Base-by-base conservation (phyloP, 768 basidiomycete genomes). In the Chalciporus piperatus region DNA sequence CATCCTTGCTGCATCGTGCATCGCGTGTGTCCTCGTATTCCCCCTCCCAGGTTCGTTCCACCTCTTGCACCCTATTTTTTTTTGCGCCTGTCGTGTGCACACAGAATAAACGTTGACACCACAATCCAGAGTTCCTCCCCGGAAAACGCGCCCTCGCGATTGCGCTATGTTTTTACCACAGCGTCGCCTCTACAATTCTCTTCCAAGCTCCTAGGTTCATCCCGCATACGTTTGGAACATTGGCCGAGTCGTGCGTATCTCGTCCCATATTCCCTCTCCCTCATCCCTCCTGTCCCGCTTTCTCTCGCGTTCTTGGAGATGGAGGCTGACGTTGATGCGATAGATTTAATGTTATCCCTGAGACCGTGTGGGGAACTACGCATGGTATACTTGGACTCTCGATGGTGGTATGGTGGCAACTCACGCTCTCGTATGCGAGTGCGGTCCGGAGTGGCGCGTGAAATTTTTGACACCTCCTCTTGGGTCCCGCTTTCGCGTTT, bases 71-170 rank as follows among this genome's bases (percentile, higher is more conserved):
- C 8, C 11, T 13, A 1, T 1, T 1, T 13, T 14, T 32, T 32
- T 5, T 37, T 3, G 14, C 14, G 33, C 35, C 35, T 37, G 16
- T 37, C 6, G 35, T 32, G 30, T 32, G 30, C 13, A 32, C 10
- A 32, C 11, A 32, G 10, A 30, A 32, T 32, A 32, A n/a, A 20
- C 2, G 27, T 11, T 19, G 16, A 35, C 28, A 35, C 11, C 23
- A 23, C 16, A 14, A 20, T 28, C 9, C 55, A 89, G 90, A 92
- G 59, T 91, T 88, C 67, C 71, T 92, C 3, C 91, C 90, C 0
- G 89, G 89, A 11, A 93, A 93, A 72, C 82, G 91, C 14, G 91
- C 88, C 0, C 68, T 92, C 9, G 91, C 87, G 2, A 83, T 93
- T 25, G 82, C 76, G 10, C 77, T 93, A 2, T 84, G 85, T 55